Percentiles rank a stretch among this genome's conserved stretches.
These are phyloP conservation scores for Termitomyces titanicus DNA, from an alignment of 768 basidiomycete genomes.

Conservation along the genomic window DNA sequence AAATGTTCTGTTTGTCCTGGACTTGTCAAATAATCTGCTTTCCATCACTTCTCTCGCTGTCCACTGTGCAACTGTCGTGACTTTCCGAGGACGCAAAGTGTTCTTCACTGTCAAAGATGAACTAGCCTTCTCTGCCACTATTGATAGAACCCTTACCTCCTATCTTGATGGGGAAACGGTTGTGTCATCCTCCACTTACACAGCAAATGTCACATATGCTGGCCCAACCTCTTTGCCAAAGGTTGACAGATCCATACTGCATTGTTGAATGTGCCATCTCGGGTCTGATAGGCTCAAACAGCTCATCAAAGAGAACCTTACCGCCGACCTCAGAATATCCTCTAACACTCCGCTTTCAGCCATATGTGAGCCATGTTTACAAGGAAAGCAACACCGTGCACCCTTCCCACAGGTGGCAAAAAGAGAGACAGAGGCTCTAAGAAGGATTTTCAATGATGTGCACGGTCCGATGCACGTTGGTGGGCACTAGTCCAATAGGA, in stretches of 20 bases:
- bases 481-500: neutral
- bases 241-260: no score
- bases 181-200: no score
- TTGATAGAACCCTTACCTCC: neutral
- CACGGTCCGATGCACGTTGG: neutral
- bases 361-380: no score
- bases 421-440: no score
- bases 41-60: constrained; percentile 1
- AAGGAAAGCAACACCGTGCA: no score
- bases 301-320: no score
- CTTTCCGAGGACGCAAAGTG: neutral
- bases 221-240: neutral
- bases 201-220: neutral
- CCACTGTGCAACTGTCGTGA: neutral
- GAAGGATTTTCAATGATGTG: neutral
- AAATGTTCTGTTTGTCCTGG: constrained; percentile 8
- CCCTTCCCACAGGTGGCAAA: no score
- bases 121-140: neutral
- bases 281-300: no score
- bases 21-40: constrained; percentile 6
- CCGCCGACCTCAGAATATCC: no score
- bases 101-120: neutral
- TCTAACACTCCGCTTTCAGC: no score
- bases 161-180: neutral
- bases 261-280: no score